Evolutionary conservation across 495 filamentous ascomycete genomes (phyloP), one percentile per base, ranked within the genome.

Genomic region (Mycothermus thermophilus): DNA sequence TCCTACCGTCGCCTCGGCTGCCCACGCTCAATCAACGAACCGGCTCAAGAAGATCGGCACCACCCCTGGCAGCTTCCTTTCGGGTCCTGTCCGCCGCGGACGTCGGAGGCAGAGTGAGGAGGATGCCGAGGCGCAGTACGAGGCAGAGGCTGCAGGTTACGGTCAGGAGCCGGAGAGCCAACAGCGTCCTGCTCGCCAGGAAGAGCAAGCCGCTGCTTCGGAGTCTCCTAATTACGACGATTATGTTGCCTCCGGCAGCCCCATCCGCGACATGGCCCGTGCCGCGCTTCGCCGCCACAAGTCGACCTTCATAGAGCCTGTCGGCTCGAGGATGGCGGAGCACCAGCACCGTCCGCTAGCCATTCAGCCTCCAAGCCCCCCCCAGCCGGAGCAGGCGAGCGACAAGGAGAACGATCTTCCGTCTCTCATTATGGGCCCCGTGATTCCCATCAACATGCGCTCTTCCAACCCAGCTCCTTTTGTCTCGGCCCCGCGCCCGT

Each of bases 381-480:
- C 69, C 9, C 50, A 64, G 2, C 53, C 61, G 26, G 38, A 83
- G 19, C 74, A 78, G 7, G 72, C 74, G 2, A 47, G 55, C 18
- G 80, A 87, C 52, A 79, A 92, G 50, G 83, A 92, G 51, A 92
- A 90, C 52, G 79, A 85, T 34, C 73, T 73, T 7, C 82, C 79
- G 7, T 10, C 13, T 11, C 21, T 26, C 4, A 1, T 31, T 5
- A n/a, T n/a, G n/a, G 20, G 16, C 2, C 8, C 35, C 19, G 21
- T 5, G 5, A 17, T 32, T 5, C 27, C 35, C 11, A 2, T 22
- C 21, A 12, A 11, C 0, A 19, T 31, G 2, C 28, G 28, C n/a
- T 4, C 27, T 13, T 13, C 14, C 9, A 31, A 26, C n/a, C 19
- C 27, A 12, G 14, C 38, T 3, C 33, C 38, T 15, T 67, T 70